Evolutionary conservation across 331 rosid genomes (phyloP).

Genomic region (Dryas integrifolia): DNA sequence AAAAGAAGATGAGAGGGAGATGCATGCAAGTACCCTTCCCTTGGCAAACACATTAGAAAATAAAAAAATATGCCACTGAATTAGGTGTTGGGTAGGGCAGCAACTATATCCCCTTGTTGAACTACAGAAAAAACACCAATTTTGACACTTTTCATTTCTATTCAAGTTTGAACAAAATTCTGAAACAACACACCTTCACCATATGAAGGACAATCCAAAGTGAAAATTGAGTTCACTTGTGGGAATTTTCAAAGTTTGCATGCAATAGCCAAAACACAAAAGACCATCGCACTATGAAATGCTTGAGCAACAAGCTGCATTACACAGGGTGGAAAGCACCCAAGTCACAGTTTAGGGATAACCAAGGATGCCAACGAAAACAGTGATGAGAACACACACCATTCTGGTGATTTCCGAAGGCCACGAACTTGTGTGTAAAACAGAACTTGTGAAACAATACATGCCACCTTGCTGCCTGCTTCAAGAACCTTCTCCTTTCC

Average conservation of each 20-base stretch:
- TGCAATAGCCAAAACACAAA: not conserved
- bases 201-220: not conserved
- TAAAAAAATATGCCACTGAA: not conserved
- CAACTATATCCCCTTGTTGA: not conserved
- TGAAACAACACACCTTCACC: not conserved
- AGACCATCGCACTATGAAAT: not conserved
- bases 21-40: not conserved
- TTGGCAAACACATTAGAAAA: not conserved
- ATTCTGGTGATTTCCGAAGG: slow-evolving; percentile 64
- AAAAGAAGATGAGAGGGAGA: not conserved
- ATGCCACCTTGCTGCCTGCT: slow-evolving; percentile 87
- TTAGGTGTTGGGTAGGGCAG: not conserved
- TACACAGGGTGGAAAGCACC: not conserved
- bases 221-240: not conserved
- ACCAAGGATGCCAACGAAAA: not conserved
- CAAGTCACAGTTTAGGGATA: too few relatives aligned
- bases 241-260: not conserved
- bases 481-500: slow-evolving; percentile 85
- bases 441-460: slow-evolving; percentile 78
- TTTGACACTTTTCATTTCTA: not conserved
- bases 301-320: not conserved
- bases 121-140: not conserved
- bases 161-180: not conserved
- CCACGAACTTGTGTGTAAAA: slow-evolving; percentile 71
- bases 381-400: slow-evolving; percentile 45